Evolutionary conservation across 73 alveolate species (phyloP).

Genomic region (Paramecium primaurelia): DNA sequence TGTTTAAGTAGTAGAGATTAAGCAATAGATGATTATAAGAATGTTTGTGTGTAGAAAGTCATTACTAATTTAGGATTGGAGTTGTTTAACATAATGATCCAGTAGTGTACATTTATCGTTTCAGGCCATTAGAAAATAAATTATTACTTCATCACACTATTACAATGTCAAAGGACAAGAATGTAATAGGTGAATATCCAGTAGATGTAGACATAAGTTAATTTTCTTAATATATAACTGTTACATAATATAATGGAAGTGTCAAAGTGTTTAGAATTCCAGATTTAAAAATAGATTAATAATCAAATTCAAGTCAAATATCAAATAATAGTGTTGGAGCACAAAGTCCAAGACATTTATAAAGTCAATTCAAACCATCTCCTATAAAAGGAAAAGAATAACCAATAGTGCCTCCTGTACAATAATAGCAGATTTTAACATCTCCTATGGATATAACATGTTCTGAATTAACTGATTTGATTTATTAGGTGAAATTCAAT

Average conservation of each 20-base stretch:
- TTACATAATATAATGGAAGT: conserved; percentile 49
- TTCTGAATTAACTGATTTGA: conserved; percentile 24
- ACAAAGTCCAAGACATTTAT: not conserved
- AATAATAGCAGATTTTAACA: not conserved
- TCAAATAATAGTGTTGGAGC: not conserved
- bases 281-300: not conserved
- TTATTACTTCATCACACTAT: conserved; percentile 33
- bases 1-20: conserved; percentile 6
- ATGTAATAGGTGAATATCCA: conserved; percentile 34
- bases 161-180: conserved; percentile 11
- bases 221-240: conserved; percentile 36
- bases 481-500: conserved; percentile 27
- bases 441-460: not conserved
- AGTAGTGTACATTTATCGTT: conserved; percentile 19
- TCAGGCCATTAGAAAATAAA: conserved; percentile 43
- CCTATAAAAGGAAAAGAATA: not conserved
- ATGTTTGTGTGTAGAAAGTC: conserved; percentile 4
- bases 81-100: conserved; percentile 37
- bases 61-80: conserved; percentile 1
- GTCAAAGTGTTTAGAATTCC: conserved; percentile 46
- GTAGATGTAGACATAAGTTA: conserved; percentile 32
- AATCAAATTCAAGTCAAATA: not conserved
- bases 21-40: conserved; percentile 10
- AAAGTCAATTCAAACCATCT: conserved; percentile 2
- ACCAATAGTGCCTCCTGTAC: not conserved